Evolutionary conservation across 176 grass and related monocot genomes (phyloP).

Genomic region (Leersia perrieri): DNA sequence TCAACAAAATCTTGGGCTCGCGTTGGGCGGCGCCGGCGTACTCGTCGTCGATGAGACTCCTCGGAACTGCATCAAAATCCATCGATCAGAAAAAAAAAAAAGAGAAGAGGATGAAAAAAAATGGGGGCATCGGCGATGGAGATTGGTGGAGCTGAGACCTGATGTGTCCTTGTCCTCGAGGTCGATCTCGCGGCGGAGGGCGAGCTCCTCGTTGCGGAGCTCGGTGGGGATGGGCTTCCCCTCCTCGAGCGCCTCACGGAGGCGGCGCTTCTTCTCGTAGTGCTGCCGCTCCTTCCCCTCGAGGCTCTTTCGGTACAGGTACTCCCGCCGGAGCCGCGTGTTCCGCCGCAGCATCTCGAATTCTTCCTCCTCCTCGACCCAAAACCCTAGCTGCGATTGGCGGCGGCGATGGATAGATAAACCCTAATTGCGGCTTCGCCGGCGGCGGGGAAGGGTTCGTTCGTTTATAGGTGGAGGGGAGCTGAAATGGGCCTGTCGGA

Average conservation of each 20-base stretch:
- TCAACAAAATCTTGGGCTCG: constrained; percentile 84
- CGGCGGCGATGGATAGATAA: constrained; percentile 10
- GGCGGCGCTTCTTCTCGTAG: constrained; percentile 91
- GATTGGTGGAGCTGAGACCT: constrained; percentile 28
- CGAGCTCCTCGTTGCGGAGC: constrained; percentile 72
- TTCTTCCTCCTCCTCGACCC: not conserved
- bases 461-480: not conserved
- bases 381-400: not conserved
- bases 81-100: not conserved
- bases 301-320: constrained; percentile 76
- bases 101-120: not conserved
- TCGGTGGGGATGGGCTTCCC: constrained; percentile 84
- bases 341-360: constrained; percentile 58
- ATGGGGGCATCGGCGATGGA: not conserved
- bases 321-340: constrained; percentile 50
- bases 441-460: not conserved
- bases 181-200: constrained; percentile 76
- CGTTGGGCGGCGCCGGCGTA: constrained; percentile 48
- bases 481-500: not conserved
- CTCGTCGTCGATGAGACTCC: constrained; percentile 73
- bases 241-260: constrained; percentile 76
- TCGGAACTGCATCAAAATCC: constrained; percentile 41
- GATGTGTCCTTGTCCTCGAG: constrained; percentile 67
- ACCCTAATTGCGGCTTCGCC: constrained; percentile 23
- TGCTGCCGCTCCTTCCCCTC: constrained; percentile 71